Base-by-base conservation (phyloP, 208 protist genomes). In the Acanthamoeba triangularis region DNA sequence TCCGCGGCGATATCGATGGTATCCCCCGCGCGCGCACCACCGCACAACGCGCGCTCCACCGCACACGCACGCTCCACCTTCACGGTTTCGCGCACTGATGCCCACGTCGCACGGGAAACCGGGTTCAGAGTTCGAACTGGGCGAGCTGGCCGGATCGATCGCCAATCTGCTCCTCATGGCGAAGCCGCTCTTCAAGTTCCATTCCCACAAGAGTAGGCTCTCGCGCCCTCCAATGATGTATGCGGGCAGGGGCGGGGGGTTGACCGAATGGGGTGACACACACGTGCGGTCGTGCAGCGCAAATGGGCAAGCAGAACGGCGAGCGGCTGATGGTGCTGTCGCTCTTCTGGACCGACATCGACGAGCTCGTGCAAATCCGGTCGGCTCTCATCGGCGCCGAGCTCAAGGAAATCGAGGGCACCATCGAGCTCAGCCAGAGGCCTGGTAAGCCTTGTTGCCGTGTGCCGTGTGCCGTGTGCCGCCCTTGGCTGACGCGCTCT, bases 191-290 rank as follows among this genome's bases (percentile, higher is more conserved):
- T 93, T 93, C 87, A 93, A 93, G 87, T 93, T 93, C n/a, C 87
- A 93, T 30, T 93, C 87, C 18, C 87, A 93, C 18, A 93, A 93
- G 33, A 74, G 87, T 93, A n/a, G n/a, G n/a, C n/a, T n/a, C n/a
- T n/a, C n/a, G n/a, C n/a, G n/a, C n/a, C n/a, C n/a, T n/a, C n/a
- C n/a, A n/a, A n/a, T n/a, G n/a, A n/a, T n/a, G n/a, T n/a, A n/a
- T n/a, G n/a, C n/a, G n/a, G n/a, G n/a, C n/a, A n/a, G n/a, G n/a
- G n/a, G n/a, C n/a, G n/a, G n/a, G n/a, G n/a, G n/a, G n/a, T n/a
- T n/a, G n/a, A n/a, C n/a, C n/a, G n/a, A n/a, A n/a, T n/a, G n/a
- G n/a, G n/a, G n/a, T n/a, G n/a, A n/a, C n/a, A n/a, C n/a, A n/a
- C 13, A 5, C 14, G 30, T 47, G 49, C 49, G 52, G 16, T 28